These are phyloP conservation scores for Cladorrhinum sp. DNA, from an alignment of 2,329 filamentous ascomycete species.

Conservation along the genomic window DNA sequence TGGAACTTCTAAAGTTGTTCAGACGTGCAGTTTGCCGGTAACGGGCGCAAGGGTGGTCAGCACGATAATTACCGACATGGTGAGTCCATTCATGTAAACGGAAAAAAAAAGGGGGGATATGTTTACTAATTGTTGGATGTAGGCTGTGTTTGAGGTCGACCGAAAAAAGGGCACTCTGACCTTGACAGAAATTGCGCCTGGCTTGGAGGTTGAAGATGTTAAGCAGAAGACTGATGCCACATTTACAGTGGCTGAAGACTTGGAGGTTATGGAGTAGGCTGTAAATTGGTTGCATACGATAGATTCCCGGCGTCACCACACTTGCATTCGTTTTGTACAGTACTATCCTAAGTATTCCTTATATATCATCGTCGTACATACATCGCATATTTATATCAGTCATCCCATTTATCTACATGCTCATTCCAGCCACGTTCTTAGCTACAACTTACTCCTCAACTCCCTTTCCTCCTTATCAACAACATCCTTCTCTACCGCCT, in stretches of 20 bases:
- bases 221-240: conserved; percentile 66
- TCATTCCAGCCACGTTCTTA: background rate
- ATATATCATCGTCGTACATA: background rate
- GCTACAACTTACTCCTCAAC: conserved; percentile 7
- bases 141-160: conserved; percentile 70
- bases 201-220: conserved; percentile 66
- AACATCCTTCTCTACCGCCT: background rate
- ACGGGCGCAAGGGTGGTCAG: conserved; percentile 66
- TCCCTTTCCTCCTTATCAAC: conserved; percentile 7
- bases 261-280: conserved; percentile 46
- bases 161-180: conserved; percentile 59
- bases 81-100: conserved; percentile 38
- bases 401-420: background rate
- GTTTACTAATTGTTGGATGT: background rate
- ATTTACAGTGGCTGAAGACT: conserved; percentile 59
- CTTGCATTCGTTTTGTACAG: background rate
- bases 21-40: conserved; percentile 61
- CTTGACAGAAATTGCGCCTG: conserved; percentile 68
- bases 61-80: conserved; percentile 71
- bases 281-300: background rate
- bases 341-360: background rate
- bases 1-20: conserved; percentile 63
- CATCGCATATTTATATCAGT: background rate
- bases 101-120: background rate
- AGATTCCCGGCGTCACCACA: background rate